Conservation (phyloP, 495 filamentous ascomycete genomes). For the Physcia stellaris region DNA sequence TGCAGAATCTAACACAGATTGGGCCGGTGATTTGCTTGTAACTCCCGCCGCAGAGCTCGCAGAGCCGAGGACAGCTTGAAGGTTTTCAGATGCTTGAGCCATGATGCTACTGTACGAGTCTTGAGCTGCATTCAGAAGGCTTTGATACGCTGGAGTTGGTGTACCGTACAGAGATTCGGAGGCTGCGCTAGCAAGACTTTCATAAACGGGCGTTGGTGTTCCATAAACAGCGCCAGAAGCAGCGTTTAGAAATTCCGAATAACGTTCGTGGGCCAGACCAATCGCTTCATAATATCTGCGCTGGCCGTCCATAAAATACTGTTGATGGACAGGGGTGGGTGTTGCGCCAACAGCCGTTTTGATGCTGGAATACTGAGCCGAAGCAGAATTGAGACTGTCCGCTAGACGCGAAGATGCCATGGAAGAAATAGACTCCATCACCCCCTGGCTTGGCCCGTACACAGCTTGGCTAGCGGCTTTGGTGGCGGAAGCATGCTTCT, state of each 20-base stretch:
- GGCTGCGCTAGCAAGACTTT: conserved; percentile 19
- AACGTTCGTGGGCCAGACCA: conserved; percentile 63
- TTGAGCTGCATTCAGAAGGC: conserved; percentile 31
- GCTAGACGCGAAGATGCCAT: conserved; percentile 50
- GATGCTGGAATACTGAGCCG: conserved; percentile 46
- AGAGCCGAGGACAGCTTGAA: conserved; percentile 30
- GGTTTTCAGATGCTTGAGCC: conserved; percentile 33
- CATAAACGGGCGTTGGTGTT: conserved; percentile 30
- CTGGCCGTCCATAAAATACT: conserved; percentile 45
- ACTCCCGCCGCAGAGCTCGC: conserved; percentile 31
- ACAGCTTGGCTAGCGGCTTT: conserved; percentile 21
- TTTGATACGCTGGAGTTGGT: conserved; percentile 23
- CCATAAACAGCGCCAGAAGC: conserved; percentile 46
- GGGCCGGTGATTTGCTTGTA: conserved; percentile 25
- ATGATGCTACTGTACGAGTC: conserved; percentile 32
- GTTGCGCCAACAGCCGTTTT: conserved; percentile 45
- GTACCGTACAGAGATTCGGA: conserved; percentile 19
- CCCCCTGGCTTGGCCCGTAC: conserved; percentile 27
- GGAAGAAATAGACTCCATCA: conserved; percentile 44
- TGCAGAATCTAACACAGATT: conserved; percentile 31
- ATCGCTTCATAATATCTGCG: conserved; percentile 65
- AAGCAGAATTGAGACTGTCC: conserved; percentile 50
- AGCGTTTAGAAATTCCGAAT: conserved; percentile 55
- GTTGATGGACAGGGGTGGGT: conserved; percentile 38
- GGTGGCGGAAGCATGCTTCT: conserved; percentile 19